Evolutionary conservation across 306 rosid species (phyloP).

Genomic region (Adenanthera pavonina): DNA sequence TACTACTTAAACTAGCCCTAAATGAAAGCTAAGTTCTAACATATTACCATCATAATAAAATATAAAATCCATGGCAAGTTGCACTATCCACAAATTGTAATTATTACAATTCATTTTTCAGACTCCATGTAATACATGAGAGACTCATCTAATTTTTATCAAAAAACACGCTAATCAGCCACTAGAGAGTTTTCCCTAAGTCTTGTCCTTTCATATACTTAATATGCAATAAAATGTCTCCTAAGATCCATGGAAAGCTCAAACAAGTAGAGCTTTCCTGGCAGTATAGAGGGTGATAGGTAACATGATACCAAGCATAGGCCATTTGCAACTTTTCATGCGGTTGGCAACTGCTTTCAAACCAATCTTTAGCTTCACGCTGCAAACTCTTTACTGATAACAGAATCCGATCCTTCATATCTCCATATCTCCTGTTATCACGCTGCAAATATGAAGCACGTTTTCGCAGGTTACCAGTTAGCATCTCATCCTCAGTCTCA

Average conservation of each 20-base stretch:
- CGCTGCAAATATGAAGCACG: conserved; percentile 83
- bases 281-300: conserved; percentile 62
- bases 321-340: conserved; percentile 60
- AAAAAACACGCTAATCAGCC: neutral
- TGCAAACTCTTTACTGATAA: conserved; percentile 63
- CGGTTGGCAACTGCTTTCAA: conserved; percentile 60
- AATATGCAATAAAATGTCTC: conserved; percentile 65
- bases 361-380: conserved; percentile 73
- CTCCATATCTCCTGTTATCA: conserved; percentile 77
- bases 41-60: too few relatives aligned
- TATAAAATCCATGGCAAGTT: neutral
- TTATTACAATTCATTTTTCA: neutral
- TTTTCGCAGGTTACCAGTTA: conserved; percentile 70
- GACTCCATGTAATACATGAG: neutral
- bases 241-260: conserved; percentile 91
- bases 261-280: conserved; percentile 50
- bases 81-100: neutral
- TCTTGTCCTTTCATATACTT: conserved; percentile 47
- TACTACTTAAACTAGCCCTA: neutral
- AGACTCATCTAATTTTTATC: neutral
- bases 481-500: conserved; percentile 74
- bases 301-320: conserved; percentile 89
- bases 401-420: conserved; percentile 80
- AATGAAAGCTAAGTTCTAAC: neutral
- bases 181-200: neutral